Percentiles rank a stretch among this genome's conserved stretches.
Conservation (phyloP, 495 filamentous ascomycete genomes). For the Hypoxylon fuscum region DNA sequence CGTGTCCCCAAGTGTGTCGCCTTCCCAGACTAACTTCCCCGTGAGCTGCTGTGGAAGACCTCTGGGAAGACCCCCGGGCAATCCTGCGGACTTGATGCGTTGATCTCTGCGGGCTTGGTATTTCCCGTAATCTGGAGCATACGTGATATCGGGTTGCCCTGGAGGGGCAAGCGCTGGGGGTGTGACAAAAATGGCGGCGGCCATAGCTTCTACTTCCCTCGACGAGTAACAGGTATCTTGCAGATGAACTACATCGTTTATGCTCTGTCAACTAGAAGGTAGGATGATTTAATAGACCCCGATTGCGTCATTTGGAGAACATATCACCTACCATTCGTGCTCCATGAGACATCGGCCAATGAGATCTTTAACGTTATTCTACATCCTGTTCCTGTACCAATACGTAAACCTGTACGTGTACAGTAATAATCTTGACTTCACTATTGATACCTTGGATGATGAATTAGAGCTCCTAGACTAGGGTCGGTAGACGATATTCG, state of each 20-base stretch:
- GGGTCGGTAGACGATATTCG: no score
- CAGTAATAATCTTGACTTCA: no score
- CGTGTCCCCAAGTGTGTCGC: constrained; percentile 56
- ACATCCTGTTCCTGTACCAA: no score
- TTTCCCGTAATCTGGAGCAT: constrained; percentile 63
- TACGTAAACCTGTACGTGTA: no score
- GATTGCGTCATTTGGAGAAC: constrained; percentile 31
- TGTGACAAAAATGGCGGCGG: constrained; percentile 26
- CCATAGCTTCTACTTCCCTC: constrained; percentile 40
- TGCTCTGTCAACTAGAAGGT: constrained; percentile 11
- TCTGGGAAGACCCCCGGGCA: not conserved
- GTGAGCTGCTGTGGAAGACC: no score
- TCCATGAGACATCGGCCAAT: constrained; percentile 3
- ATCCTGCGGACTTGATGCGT: no score
- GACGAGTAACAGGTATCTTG: no score
- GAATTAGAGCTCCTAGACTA: no score
- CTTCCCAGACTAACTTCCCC: constrained; percentile 73
- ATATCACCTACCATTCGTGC: constrained; percentile 18
- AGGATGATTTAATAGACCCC: constrained; percentile 7
- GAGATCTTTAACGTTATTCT: no score
- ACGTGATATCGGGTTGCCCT: constrained; percentile 63
- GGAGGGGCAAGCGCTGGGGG: constrained; percentile 26
- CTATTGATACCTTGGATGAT: no score
- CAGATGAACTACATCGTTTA: constrained; percentile 19
- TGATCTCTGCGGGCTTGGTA: constrained; percentile 56